Conservation (phyloP, 192 early-diverging fungal species). For the Backusella tarrabulga region DNA sequence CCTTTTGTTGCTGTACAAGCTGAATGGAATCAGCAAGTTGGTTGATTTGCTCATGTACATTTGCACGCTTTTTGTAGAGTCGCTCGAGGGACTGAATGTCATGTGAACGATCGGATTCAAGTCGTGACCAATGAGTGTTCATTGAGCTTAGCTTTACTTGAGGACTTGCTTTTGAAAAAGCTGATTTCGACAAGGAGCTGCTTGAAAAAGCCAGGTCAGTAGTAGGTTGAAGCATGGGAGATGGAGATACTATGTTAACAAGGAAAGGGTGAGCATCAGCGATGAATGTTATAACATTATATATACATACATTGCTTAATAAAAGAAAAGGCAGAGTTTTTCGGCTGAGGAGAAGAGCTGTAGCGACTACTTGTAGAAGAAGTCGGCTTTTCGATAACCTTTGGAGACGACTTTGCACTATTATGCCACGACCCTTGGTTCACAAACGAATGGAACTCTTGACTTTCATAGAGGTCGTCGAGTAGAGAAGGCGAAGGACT, state of each 20-base stretch:
- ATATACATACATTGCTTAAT: background rate
- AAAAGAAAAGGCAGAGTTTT: background rate
- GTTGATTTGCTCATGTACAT: background rate
- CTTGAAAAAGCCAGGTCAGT: background rate
- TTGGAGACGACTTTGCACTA: background rate
- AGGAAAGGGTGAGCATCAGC: background rate
- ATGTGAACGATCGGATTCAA: background rate
- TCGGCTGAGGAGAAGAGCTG: background rate
- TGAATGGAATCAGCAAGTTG: background rate
- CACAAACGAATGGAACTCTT: conserved; percentile 2
- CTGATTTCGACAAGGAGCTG: background rate
- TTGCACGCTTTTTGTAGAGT: background rate
- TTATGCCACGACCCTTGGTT: background rate
- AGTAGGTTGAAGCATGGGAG: background rate
- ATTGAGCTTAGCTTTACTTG: background rate
- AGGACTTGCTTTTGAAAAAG: background rate
- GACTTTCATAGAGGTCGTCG: background rate
- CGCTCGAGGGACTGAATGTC: background rate
- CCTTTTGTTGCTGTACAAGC: background rate
- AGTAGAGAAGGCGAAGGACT: background rate
- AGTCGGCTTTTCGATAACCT: background rate
- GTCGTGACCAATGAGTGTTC: background rate
- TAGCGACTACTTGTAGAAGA: background rate
- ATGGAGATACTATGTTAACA: background rate
- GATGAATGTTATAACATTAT: background rate